These are phyloP conservation scores for Pythium grandisporangium DNA, from an alignment of 352 stramenopile species.

Conservation along the genomic window DNA sequence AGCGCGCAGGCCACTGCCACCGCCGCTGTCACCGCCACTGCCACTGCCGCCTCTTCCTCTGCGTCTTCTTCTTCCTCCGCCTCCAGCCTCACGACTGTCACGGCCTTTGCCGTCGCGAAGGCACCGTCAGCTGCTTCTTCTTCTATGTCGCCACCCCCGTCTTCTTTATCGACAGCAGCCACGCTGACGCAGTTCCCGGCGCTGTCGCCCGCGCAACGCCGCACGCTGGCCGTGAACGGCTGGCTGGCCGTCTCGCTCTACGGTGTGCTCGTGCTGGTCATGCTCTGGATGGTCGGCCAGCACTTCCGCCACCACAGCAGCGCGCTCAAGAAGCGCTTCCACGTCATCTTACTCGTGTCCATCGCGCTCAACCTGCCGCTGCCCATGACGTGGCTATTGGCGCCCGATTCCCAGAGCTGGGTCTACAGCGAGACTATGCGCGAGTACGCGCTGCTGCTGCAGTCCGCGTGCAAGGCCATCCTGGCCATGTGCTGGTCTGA, in stretches of 20 bases:
- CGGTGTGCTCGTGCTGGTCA: constrained; percentile 34
- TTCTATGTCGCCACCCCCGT: not conserved
- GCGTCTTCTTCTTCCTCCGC: too few species aligned
- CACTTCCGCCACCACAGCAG: constrained; percentile 50
- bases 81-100: not conserved
- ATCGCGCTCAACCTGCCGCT: constrained; percentile 61
- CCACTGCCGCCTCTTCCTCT: too few species aligned
- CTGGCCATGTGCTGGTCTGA: constrained; percentile 73
- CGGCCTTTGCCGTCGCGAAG: not conserved
- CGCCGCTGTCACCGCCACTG: not conserved
- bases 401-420: constrained; percentile 52
- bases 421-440: constrained; percentile 52
- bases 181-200: constrained; percentile 7
- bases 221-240: constrained; percentile 51
- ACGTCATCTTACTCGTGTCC: constrained; percentile 54
- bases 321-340: constrained; percentile 55
- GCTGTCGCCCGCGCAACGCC: constrained; percentile 33
- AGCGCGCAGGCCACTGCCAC: constrained; percentile 6
- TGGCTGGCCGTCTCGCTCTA: constrained; percentile 57
- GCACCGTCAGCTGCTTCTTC: not conserved
- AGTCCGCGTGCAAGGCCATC: constrained; percentile 76
- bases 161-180: not conserved
- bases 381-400: constrained; percentile 46
- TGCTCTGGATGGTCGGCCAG: constrained; percentile 52
- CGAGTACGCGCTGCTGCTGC: constrained; percentile 56